Base-by-base conservation (phyloP, 495 filamentous ascomycete genomes). In the Cercophora sp. region DNA sequence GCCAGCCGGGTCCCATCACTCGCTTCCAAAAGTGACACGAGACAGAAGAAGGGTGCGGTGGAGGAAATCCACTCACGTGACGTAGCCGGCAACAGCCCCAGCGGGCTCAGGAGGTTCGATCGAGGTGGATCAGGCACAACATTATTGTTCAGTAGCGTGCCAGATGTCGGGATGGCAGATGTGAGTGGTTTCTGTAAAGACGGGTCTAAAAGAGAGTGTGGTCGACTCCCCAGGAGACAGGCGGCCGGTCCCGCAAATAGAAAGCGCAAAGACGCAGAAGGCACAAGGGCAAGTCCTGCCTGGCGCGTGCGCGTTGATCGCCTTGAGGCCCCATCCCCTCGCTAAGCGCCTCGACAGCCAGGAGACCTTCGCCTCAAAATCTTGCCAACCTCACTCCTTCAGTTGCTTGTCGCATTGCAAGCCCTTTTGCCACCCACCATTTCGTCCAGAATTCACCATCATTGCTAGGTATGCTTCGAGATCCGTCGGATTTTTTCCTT, bases 311-410 rank as follows among this genome's bases (percentile, higher is more conserved):
- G 55, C 55, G 48, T 49, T 48, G 55, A 57, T 53, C 55, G 32
- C 37, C 31, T 23, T 48, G 31, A 36, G 55, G 49, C 55, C 55
- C 57, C 39, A 23, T 43, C 40, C 18, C 37, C 54, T 57, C 36
- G 22, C 49, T 57, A 57, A 57, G 49, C 54, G 57, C 57, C 55
- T 40, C 47, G 26, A 46, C 31, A 37, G 22, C 44, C 49, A 43
- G 48, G 44, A 56, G 53, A 52, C 19, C 49, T 45, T 55, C 34
- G 58, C 58, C 58, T 57, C 49, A 54, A 60, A 57, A 51, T 57
- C 54, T 52, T 54, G 54, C 32, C 51, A 58, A 58, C 45, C 55
- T 45, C 44, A 15, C 44, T 46, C 48, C 25, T n/a, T 52, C 31
- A 27, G 41, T 29, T 53, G 48, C 27, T 22, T 26, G 23, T 60